Conservation (phyloP, 2,329 filamentous ascomycete genomes). For the Phialophora expanda region DNA sequence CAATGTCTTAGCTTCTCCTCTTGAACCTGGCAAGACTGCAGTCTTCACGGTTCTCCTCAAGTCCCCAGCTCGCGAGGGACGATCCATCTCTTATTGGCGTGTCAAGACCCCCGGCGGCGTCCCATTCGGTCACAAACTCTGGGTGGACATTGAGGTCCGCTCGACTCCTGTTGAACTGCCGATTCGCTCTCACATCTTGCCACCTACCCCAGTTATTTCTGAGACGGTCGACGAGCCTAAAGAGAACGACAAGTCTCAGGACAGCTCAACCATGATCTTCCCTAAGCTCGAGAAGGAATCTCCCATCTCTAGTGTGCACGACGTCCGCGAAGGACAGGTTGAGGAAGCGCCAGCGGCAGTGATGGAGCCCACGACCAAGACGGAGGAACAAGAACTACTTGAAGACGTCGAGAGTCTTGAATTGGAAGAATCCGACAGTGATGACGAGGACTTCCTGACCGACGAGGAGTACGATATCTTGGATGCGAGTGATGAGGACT, state of each 20-base stretch:
- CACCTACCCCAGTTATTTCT: slow-evolving; percentile 23
- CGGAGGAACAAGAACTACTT: slow-evolving; percentile 60
- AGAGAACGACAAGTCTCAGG: slow-evolving; percentile 44
- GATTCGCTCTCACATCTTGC: slow-evolving; percentile 32
- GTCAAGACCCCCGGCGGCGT: slow-evolving; percentile 78
- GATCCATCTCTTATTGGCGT: slow-evolving; percentile 94
- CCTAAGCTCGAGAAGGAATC: slow-evolving; percentile 95
- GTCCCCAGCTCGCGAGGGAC: slow-evolving; percentile 75
- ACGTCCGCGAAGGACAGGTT: slow-evolving; percentile 51
- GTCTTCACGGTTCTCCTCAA: slow-evolving; percentile 85
- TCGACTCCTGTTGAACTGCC: slow-evolving; percentile 34
- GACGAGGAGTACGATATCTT: slow-evolving; percentile 98
- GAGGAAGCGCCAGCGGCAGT: slow-evolving; percentile 43
- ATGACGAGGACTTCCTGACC: slow-evolving; percentile 80
- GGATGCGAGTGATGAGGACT: slow-evolving; percentile 91
- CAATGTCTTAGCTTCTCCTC: slow-evolving; percentile 70
- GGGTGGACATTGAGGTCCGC: slow-evolving; percentile 85
- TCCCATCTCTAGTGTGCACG: slow-evolving; percentile 77
- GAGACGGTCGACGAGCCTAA: slow-evolving; percentile 45
- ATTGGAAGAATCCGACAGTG: slow-evolving; percentile 52
- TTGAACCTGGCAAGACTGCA: slow-evolving; percentile 75
- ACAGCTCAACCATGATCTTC: slow-evolving; percentile 80
- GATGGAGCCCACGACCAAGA: slow-evolving; percentile 45
- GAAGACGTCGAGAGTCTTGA: slow-evolving; percentile 66
- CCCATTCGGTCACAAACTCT: slow-evolving; percentile 90